Conservation (phyloP, 345 rosid species). For the Chamaenerion angustifolium region DNA sequence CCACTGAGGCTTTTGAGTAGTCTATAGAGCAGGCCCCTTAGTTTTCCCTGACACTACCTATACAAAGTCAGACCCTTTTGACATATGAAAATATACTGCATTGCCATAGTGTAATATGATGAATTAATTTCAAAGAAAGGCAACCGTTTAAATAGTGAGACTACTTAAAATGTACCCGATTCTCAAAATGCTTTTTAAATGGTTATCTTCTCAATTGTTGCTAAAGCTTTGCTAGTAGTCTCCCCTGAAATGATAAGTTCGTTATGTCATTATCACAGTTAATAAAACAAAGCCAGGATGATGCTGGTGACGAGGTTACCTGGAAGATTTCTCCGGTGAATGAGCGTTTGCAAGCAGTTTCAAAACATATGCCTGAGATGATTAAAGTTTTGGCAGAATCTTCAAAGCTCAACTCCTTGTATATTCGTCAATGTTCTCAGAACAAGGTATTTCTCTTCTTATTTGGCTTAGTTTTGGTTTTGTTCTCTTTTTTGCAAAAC, state of each 20-base stretch:
- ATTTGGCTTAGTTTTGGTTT: neutral
- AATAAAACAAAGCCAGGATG: conserved; percentile 92
- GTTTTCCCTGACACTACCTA: too few species aligned
- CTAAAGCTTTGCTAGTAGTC: too few species aligned
- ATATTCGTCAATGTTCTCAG: conserved; percentile 41
- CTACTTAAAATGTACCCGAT: too few species aligned
- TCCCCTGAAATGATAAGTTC: too few species aligned
- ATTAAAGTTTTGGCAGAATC: conserved; percentile 36
- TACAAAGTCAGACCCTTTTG: neutral
- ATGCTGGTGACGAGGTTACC: conserved; percentile 64
- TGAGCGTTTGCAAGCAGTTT: conserved; percentile 56
- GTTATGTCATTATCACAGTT: conserved; percentile 23
- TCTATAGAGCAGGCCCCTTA: neutral
- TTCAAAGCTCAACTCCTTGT: conserved; percentile 27
- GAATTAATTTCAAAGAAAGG: too few species aligned
- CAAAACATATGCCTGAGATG: conserved; percentile 46
- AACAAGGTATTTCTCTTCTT: conserved; percentile 26
- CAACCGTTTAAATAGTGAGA: too few species aligned
- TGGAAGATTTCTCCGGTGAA: conserved; percentile 96
- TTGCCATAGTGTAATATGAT: too few species aligned
- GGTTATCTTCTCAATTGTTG: too few species aligned
- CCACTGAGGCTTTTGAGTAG: too few species aligned
- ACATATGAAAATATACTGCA: too few species aligned
- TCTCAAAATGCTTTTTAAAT: too few species aligned
- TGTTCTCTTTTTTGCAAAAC: conserved; percentile 5